Percentiles rank a stretch among this genome's conserved stretches.
These are phyloP conservation scores for Beta lomatogona DNA, from an alignment of 179 eudicot species.

Conservation along the genomic window DNA sequence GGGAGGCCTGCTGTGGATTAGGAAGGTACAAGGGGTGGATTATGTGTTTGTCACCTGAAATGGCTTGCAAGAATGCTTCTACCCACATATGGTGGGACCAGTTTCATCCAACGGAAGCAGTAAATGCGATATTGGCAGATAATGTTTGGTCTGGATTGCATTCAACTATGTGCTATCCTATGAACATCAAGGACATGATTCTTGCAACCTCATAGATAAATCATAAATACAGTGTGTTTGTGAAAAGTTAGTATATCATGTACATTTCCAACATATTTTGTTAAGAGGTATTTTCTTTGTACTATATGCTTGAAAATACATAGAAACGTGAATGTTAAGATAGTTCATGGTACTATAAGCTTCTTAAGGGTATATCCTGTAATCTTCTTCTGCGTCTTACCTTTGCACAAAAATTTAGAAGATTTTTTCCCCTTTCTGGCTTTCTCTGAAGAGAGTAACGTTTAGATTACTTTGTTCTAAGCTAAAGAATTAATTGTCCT, in stretches of 20 bases:
- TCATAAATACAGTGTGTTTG: not conserved
- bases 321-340: not conserved
- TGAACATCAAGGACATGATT: constrained; percentile 64
- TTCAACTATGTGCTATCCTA: constrained; percentile 77
- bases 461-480: too few relatives aligned
- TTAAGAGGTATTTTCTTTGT: not conserved
- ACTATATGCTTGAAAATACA: not conserved
- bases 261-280: not conserved
- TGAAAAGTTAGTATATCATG: not conserved
- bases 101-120: constrained; percentile 88
- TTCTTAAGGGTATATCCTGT: not conserved
- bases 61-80: constrained; percentile 81
- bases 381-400: constrained; percentile 11
- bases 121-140: constrained; percentile 71
- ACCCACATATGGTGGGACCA: constrained; percentile 95
- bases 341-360: not conserved
- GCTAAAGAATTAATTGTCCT: too few relatives aligned
- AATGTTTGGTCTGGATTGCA: constrained; percentile 88
- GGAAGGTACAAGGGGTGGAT: constrained; percentile 80
- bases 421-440: too few relatives aligned
- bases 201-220: not conserved
- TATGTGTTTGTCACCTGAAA: constrained; percentile 68
- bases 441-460: too few relatives aligned
- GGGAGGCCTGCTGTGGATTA: constrained; percentile 80
- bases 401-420: constrained; percentile 25